Base-by-base conservation (phyloP, 345 rosid species). In the Citrus cavaleriei region DNA sequence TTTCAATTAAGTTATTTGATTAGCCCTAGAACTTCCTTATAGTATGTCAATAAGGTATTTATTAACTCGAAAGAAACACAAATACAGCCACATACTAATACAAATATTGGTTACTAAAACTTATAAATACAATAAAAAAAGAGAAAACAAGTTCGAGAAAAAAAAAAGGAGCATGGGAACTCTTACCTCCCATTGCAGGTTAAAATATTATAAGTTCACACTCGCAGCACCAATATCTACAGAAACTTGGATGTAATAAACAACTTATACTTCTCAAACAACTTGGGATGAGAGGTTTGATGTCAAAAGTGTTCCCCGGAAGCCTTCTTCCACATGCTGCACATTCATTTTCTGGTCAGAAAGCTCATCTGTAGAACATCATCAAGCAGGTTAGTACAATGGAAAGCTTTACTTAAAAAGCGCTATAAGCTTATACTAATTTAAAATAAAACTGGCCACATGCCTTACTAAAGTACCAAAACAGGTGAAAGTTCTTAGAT, bases 251-350 rank as follows among this genome's bases (percentile, higher is more conserved):
- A 60, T 51, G 32, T 37, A 51, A 72, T 22, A 73, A 37, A 37
- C 71, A 68, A 72, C 22, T 40, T 27, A 69, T 40, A 69, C 76
- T 71, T 67, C 82, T 79, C 79, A 84, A 68, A 85, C 87, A 83
- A 88, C 92, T 86, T 91, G 87, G 51, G 97, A 91, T 69, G 95
- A 81, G 80, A 87, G 83, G 83, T 89, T 86, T 80, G 93, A 87
- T 22, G 97, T 86, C 89, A 96, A 80, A 68, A 96, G 91, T 46
- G 99, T 92, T 58, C 99, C 97, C 14, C 95, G 90, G 78, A 96
- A 96, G 30, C 99, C 99, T 85, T 83, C 96, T 83, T 95, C 97
- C 8, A 87, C 79, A 83, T 82, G 89, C 67, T 85, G 88, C 72
- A 83, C 78, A 73, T 87, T 87, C 79, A 86, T 78, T 82, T 89